Evolutionary conservation across 805 yeast genomes (phyloP).

Genomic region (Metschnikowia dekortorum): DNA sequence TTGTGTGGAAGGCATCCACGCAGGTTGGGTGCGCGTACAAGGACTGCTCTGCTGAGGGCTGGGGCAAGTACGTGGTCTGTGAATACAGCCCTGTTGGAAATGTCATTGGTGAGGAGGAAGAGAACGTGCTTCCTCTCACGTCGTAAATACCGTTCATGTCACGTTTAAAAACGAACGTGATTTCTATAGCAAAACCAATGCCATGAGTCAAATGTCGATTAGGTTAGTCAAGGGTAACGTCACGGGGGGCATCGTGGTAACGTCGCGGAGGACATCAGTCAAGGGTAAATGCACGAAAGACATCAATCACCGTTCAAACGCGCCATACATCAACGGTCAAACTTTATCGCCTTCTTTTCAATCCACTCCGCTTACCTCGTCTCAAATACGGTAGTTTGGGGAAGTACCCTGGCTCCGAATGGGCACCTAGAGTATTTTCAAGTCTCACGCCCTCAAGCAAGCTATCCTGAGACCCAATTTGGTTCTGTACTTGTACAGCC

Average conservation of each 20-base stretch:
- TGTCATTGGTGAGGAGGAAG: constrained; percentile 25
- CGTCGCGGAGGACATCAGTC: too few relatives aligned
- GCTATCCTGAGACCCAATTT: background rate
- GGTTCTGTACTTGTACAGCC: constrained; percentile 5
- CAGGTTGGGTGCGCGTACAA: constrained; percentile 31
- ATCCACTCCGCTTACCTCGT: background rate
- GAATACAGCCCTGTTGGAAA: constrained; percentile 36
- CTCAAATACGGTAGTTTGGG: constrained; percentile 16
- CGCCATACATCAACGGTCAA: too few relatives aligned
- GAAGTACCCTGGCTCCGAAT: constrained; percentile 11
- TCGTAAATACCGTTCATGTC: background rate
- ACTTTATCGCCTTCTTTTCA: too few relatives aligned
- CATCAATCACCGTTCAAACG: too few relatives aligned
- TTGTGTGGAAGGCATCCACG: constrained; percentile 28
- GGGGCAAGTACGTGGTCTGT: constrained; percentile 33
- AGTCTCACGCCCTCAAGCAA: constrained; percentile 5
- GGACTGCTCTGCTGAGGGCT: constrained; percentile 26
- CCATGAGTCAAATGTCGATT: too few relatives aligned
- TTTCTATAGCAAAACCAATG: too few relatives aligned
- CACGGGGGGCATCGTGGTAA: too few relatives aligned
- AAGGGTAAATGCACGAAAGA: too few relatives aligned
- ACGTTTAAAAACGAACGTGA: too few relatives aligned
- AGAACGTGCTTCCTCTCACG: constrained; percentile 24
- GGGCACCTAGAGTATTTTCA: constrained; percentile 14
- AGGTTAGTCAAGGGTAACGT: too few relatives aligned